These are phyloP conservation scores for Boechera retrofracta DNA, from an alignment of 345 rosid species.

Conservation along the genomic window DNA sequence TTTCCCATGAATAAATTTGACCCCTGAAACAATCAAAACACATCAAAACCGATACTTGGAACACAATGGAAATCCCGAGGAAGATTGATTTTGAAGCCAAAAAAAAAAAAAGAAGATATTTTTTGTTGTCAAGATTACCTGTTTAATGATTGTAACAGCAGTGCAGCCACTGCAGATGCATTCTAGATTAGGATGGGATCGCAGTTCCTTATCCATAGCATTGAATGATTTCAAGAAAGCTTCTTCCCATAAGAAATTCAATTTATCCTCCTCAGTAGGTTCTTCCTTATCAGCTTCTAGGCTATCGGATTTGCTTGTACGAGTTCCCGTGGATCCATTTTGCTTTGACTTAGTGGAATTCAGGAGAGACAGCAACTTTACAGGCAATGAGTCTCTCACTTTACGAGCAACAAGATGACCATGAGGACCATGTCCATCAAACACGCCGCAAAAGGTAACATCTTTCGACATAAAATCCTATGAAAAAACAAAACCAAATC, in stretches of 20 bases:
- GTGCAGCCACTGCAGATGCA: constrained; percentile 99
- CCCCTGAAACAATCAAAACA: constrained; percentile 64
- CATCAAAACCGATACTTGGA: constrained; percentile 23
- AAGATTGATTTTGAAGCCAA: background rate
- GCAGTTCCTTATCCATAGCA: constrained; percentile 97
- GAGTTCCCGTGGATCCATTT: constrained; percentile 57
- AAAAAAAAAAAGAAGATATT: background rate
- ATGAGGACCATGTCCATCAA: constrained; percentile 99
- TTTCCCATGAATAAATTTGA: constrained; percentile 91
- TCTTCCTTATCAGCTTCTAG: constrained; percentile 60
- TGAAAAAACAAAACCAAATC: constrained; percentile 28
- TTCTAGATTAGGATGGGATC: constrained; percentile 91
- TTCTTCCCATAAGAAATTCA: constrained; percentile 81
- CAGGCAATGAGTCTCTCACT: constrained; percentile 91
- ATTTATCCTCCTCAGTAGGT: constrained; percentile 58
- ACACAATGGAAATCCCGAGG: constrained; percentile 3
- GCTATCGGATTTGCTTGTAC: constrained; percentile 54
- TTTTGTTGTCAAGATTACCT: constrained; percentile 53
- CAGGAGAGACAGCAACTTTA: constrained; percentile 70
- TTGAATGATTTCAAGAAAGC: constrained; percentile 86
- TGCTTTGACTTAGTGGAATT: constrained; percentile 61
- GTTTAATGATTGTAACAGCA: constrained; percentile 86
- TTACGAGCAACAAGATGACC: constrained; percentile 98
- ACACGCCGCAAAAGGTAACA: constrained; percentile 89
- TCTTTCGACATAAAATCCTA: constrained; percentile 95